Conservation (phyloP, 768 basidiomycete species). For the Mycena indigotica region DNA sequence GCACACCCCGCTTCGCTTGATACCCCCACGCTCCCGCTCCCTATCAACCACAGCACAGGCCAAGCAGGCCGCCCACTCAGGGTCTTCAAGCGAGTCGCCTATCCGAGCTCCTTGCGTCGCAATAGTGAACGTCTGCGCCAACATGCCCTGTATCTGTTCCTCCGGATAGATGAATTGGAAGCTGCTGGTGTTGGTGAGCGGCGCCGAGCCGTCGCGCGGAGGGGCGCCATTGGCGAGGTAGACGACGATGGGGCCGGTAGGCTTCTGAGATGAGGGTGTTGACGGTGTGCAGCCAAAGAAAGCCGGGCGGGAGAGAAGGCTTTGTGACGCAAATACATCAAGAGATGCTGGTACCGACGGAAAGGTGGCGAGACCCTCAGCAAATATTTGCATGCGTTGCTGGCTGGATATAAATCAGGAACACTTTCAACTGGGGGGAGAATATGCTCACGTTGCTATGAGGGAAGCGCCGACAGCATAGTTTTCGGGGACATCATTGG, state of each 20-base stretch:
- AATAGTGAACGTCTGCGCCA: conserved; percentile 46
- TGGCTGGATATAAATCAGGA: background rate
- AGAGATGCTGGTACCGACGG: conserved; percentile 31
- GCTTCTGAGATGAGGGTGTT: conserved; percentile 7
- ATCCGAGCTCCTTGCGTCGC: conserved; percentile 44
- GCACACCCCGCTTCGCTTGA: conserved; percentile 33
- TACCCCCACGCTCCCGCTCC: conserved; percentile 31
- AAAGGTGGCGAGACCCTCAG: conserved; percentile 32
- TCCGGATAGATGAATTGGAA: conserved; percentile 38
- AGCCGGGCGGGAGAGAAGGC: conserved; percentile 40
- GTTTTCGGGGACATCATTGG: conserved; percentile 3
- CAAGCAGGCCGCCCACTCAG: conserved; percentile 51
- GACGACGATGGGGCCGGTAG: conserved; percentile 48
- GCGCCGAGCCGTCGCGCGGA: conserved; percentile 37
- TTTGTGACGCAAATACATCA: conserved; percentile 35
- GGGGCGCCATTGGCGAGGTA: conserved; percentile 62
- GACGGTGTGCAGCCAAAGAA: conserved; percentile 50
- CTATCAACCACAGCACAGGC: conserved; percentile 57
- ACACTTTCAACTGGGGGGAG: background rate
- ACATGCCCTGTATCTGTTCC: conserved; percentile 43
- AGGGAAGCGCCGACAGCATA: conserved; percentile 19
- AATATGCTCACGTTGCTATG: conserved; percentile 17
- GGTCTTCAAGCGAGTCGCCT: conserved; percentile 32
- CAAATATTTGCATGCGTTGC: conserved; percentile 21
- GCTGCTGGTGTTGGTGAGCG: conserved; percentile 47